These are phyloP conservation scores for Ceratocystis destructans DNA, from an alignment of 2,329 filamentous ascomycete genomes.

Conservation along the genomic window DNA sequence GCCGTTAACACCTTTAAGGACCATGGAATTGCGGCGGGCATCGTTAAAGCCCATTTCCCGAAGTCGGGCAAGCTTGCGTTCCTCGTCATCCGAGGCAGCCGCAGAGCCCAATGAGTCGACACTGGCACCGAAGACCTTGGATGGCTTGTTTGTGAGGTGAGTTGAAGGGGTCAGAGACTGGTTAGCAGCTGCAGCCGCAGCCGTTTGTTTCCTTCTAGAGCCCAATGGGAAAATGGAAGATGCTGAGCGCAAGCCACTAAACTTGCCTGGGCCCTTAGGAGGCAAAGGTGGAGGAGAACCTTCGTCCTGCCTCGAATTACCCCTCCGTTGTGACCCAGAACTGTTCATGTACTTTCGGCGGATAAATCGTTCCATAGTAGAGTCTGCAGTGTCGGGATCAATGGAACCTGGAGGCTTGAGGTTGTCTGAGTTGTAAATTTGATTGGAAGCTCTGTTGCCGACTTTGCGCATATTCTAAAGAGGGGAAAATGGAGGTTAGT, in stretches of 20 bases:
- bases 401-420: conserved; percentile 72
- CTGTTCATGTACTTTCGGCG: conserved; percentile 76
- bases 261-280: conserved; percentile 50
- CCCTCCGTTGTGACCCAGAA: conserved; percentile 22
- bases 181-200: conserved; percentile 26
- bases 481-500: conserved; percentile 1
- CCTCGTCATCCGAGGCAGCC: conserved; percentile 44
- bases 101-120: conserved; percentile 32
- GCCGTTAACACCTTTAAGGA: conserved; percentile 71
- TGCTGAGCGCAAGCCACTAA: conserved; percentile 39
- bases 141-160: conserved; percentile 47
- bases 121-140: conserved; percentile 54
- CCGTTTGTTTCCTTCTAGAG: conserved; percentile 40
- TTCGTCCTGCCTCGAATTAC: conserved; percentile 42
- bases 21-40: conserved; percentile 62
- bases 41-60: conserved; percentile 88
- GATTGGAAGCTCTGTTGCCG: conserved; percentile 77
- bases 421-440: conserved; percentile 75
- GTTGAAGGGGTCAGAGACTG: conserved; percentile 23
- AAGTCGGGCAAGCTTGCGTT: conserved; percentile 62
- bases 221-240: conserved; percentile 56
- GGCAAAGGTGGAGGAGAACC: conserved; percentile 43
- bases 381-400: conserved; percentile 83
- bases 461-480: conserved; percentile 80
- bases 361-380: conserved; percentile 90